Evolutionary conservation across 371 early-diverging fungal genomes (phyloP).

Genomic region (Choanephora cucurbitarum): DNA sequence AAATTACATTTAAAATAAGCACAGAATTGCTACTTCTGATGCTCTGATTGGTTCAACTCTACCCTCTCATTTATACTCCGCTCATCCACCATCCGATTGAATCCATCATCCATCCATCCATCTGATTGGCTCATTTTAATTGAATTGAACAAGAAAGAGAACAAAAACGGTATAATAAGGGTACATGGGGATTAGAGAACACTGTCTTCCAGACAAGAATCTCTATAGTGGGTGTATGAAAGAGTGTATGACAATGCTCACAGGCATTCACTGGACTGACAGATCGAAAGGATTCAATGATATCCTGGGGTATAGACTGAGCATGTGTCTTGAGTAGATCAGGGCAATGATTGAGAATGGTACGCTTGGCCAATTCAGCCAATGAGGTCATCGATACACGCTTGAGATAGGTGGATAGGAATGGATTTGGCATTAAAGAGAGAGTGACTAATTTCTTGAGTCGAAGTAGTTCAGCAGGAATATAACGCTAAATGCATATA

Average conservation of each 20-base stretch:
- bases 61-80: neutral
- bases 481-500: too few relatives aligned
- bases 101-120: slow-evolving; percentile 1
- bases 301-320: slow-evolving; percentile 13
- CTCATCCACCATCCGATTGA: neutral
- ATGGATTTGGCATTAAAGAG: slow-evolving; percentile 44
- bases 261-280: slow-evolving; percentile 26
- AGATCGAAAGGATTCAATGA: slow-evolving; percentile 22
- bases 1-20: slow-evolving; percentile 3
- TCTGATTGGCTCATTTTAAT: neutral
- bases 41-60: neutral
- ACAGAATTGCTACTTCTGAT: neutral
- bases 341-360: slow-evolving; percentile 7
- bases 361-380: slow-evolving; percentile 28
- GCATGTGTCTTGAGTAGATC: neutral
- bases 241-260: slow-evolving; percentile 24
- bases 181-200: slow-evolving; percentile 25
- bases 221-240: slow-evolving; percentile 25
- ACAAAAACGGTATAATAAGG: slow-evolving; percentile 39
- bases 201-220: slow-evolving; percentile 30
- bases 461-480: slow-evolving; percentile 40
- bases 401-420: slow-evolving; percentile 1
- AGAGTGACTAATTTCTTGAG: slow-evolving; percentile 29
- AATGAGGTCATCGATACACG: slow-evolving; percentile 15
- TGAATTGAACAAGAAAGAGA: slow-evolving; percentile 9